A percentile compares a stretch with the other conserved stretches of the same genome.
These are phyloP conservation scores for Triadica sebifera DNA, from an alignment of 345 rosid genomes.

Conservation along the genomic window DNA sequence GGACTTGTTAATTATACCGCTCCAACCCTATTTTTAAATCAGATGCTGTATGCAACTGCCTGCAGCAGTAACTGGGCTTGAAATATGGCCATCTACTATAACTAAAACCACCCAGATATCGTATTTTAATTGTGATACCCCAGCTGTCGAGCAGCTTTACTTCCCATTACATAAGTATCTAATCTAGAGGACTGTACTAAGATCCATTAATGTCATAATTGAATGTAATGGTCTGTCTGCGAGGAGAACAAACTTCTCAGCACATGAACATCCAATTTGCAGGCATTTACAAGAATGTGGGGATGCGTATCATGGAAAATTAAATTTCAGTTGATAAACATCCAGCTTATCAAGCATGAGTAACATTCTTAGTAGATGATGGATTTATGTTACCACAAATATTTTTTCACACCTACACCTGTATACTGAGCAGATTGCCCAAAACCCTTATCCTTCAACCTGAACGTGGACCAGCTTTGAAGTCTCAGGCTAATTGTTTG, in stretches of 20 bases:
- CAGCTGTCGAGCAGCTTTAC: background rate
- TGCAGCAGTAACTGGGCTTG: background rate
- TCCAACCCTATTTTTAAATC: background rate
- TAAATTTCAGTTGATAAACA: background rate
- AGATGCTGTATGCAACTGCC: no score
- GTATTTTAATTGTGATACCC: background rate
- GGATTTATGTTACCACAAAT: no score
- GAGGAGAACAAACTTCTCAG: background rate
- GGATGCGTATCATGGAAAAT: background rate
- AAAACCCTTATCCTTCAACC: background rate
- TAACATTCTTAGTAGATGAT: background rate
- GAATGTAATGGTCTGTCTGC: background rate
- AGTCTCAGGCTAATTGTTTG: no score
- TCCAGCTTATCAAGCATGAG: background rate
- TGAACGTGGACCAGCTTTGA: no score
- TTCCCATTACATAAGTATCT: background rate
- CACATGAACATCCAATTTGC: background rate
- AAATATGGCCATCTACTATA: background rate
- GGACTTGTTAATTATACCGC: background rate
- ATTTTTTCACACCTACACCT: background rate
- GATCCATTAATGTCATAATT: background rate
- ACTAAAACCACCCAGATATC: no score
- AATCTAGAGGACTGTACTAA: background rate
- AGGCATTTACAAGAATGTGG: background rate
- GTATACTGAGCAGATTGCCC: background rate